Conservation (phyloP, 306 rosid genomes). For the Prunus persica region Prunus_persica_NCBIv2 NC_034014.1:27565001-27565500, state of each 20-base stretch:
- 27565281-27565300: slow-evolving; percentile 50
- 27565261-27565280: slow-evolving; percentile 64
- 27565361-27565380: slow-evolving; percentile 77
- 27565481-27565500: slow-evolving; percentile 85
- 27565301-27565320: slow-evolving; percentile 57
- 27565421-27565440: slow-evolving; percentile 79
- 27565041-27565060: slow-evolving; percentile 46
- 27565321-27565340: slow-evolving; percentile 54
- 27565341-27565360: slow-evolving; percentile 77
- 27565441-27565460: slow-evolving; percentile 81
- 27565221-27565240: slow-evolving; percentile 65
- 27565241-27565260: slow-evolving; percentile 67
- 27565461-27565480: slow-evolving; percentile 67
- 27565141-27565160: slow-evolving; percentile 60
- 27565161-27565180: slow-evolving; percentile 63
- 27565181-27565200: slow-evolving; percentile 75
- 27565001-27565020: slow-evolving; percentile 31
- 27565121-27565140: slow-evolving; percentile 73
- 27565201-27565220: slow-evolving; percentile 73
- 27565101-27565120: slow-evolving; percentile 53
- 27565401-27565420: slow-evolving; percentile 70
- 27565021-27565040: slow-evolving; percentile 43
- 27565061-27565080: slow-evolving; percentile 56
- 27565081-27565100: slow-evolving; percentile 76
- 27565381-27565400: slow-evolving; percentile 67